phyloP scores from a whole-genome alignment of 139 green algal genomes.

The Micractinium sp. region DNA sequence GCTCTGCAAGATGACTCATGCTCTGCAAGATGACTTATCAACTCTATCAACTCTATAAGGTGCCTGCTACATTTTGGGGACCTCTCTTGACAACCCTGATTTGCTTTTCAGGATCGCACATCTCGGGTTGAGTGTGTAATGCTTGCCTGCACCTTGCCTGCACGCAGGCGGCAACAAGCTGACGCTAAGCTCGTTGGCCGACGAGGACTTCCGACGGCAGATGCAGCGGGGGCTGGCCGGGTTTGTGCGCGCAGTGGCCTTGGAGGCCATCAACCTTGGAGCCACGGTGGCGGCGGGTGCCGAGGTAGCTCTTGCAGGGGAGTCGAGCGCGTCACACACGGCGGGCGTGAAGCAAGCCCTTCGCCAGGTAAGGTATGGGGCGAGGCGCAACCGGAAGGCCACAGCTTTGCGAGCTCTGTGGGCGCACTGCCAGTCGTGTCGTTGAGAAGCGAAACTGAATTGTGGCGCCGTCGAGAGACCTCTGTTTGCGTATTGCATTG shows the following conservation, averaged over 20 bases:
- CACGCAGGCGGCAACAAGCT: not conserved
- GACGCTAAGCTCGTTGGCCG: not conserved
- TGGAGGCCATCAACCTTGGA: conserved; percentile 60
- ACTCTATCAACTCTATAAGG: too few relatives aligned
- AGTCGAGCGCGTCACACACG: conserved; percentile 14
- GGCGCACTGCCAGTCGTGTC: too few relatives aligned
- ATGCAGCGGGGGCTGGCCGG: conserved; percentile 42
- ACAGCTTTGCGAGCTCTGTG: not conserved
- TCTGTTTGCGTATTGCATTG: not conserved
- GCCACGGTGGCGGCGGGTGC: conserved; percentile 52
- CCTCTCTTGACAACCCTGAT: too few relatives aligned
- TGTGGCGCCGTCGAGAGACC: not conserved
- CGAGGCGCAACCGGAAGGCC: not conserved
- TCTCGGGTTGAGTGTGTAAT: not conserved
- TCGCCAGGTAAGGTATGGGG: not conserved
- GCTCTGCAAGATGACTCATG: not conserved
- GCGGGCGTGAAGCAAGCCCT: conserved; percentile 10
- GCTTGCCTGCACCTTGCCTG: too few relatives aligned
- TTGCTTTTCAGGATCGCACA: too few relatives aligned
- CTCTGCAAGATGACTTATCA: too few relatives aligned
- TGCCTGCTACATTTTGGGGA: not conserved
- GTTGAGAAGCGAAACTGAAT: not conserved
- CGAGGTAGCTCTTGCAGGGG: conserved; percentile 51
- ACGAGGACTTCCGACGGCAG: conserved; percentile 35
- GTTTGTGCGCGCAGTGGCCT: conserved; percentile 44